Base-by-base conservation (phyloP, 2,329 filamentous ascomycete genomes). In the Ceratocystis ficicola region DNA sequence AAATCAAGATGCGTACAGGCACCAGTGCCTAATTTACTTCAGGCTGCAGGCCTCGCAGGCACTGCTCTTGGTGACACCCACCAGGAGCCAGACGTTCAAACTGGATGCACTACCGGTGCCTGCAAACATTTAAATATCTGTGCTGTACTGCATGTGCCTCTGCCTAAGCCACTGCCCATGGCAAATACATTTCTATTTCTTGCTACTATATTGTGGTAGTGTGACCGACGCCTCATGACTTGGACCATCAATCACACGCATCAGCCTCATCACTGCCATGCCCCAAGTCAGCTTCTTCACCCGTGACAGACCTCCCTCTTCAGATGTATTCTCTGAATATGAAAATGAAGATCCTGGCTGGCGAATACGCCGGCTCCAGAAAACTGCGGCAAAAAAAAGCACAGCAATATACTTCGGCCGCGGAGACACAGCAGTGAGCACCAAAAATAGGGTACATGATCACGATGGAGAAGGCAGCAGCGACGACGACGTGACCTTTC, bases 271-370 rank as follows among this genome's bases (percentile, higher is more conserved):
- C 48, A 52, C 48, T 52, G 25, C 12, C 10, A 67, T 67, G 65
- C 22, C 65, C 62, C 28, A 44, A 30, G 60, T 65, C 66, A 65
- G 60, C 63, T 63, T 65, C 52, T 63, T 63, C n/a, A 65, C 48
- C 3, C 48, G 36, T 25, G 15, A 46, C n/a, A 20, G 59, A 36
- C 46, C 66, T 1, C 41, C 61, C 7, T 65, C 41, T 55, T 30
- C 65, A n/a, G 7, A 63, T 20, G 44, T 55, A 32, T 63, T 61
- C 20, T 46, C 32, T 10, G 63, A 63, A 46, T 30, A 41, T 44
- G 60, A 28, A 22, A 20, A 62, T 5, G 20, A 28, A 22, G 17
- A 12, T 12, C 32, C 48, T 1, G n/a, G 61, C 61, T 44, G 20
- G 17, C 5, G 12, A 15, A 52, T 22, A 52, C 22, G 48, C 48